These are phyloP conservation scores for Juglanconis oblonga DNA, from an alignment of 2,329 filamentous ascomycete species.

Conservation along the genomic window DNA sequence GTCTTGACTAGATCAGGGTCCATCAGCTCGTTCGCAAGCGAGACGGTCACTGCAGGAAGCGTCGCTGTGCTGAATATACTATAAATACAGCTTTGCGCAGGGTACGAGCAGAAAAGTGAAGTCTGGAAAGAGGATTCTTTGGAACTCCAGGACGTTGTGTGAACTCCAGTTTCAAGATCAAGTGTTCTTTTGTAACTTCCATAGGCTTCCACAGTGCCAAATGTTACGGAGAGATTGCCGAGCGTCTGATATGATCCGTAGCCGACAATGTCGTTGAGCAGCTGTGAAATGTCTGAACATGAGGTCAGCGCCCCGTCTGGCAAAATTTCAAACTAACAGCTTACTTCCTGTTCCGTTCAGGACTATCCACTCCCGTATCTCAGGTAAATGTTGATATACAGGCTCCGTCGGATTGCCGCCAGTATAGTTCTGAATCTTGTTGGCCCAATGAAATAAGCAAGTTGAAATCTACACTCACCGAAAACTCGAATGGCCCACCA, in stretches of 20 bases:
- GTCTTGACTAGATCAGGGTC: constrained; percentile 23
- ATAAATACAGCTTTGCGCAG: constrained; percentile 32
- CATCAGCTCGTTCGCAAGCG: constrained; percentile 36
- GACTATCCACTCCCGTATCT: constrained; percentile 45
- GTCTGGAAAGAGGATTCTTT: constrained; percentile 30
- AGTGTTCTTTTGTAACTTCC: constrained; percentile 39
- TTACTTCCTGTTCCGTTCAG: constrained; percentile 45
- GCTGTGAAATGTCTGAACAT: constrained; percentile 29
- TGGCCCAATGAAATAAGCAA: constrained; percentile 9
- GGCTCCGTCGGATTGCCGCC: constrained; percentile 43
- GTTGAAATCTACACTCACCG: neutral
- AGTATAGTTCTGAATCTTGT: constrained; percentile 32
- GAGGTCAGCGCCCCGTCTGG: neutral
- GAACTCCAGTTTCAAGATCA: constrained; percentile 41
- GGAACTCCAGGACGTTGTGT: constrained; percentile 33
- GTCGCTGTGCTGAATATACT: constrained; percentile 16
- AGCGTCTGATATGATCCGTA: constrained; percentile 47
- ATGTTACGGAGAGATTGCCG: constrained; percentile 41
- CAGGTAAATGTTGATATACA: constrained; percentile 33
- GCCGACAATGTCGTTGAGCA: constrained; percentile 36
- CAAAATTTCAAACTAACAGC: neutral
- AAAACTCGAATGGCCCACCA: constrained; percentile 44
- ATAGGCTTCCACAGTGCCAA: constrained; percentile 29
- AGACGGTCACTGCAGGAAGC: constrained; percentile 39
- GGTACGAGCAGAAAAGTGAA: constrained; percentile 42